phyloP scores from a whole-genome alignment of 2,329 filamentous ascomycete genomes.

The Fusarium virguliforme region DNA sequence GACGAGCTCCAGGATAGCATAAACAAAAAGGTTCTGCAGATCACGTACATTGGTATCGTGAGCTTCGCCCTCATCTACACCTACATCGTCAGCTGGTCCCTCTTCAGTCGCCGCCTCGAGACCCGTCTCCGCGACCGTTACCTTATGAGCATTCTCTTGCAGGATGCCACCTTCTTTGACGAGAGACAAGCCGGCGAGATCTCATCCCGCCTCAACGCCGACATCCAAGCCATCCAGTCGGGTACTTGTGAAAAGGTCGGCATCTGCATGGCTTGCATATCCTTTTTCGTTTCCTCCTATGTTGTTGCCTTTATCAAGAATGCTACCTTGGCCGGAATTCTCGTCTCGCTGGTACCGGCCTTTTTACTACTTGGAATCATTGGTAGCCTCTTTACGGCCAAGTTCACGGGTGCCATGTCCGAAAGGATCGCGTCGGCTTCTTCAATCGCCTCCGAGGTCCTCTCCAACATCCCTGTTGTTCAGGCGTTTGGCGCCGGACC shows the following conservation, averaged over 20 bases:
- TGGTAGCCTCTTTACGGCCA: constrained; percentile 69
- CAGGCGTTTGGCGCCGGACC: constrained; percentile 75
- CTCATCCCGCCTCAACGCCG: constrained; percentile 74
- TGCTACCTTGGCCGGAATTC: constrained; percentile 73
- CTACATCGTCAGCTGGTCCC: constrained; percentile 75
- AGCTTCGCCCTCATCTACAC: constrained; percentile 76
- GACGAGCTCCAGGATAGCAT: constrained; percentile 61
- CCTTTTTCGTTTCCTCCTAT: constrained; percentile 79
- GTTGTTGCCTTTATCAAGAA: constrained; percentile 78
- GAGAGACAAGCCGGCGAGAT: constrained; percentile 75
- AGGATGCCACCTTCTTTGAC: constrained; percentile 77
- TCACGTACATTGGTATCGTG: constrained; percentile 76
- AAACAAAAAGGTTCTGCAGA: constrained; percentile 71
- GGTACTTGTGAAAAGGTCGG: constrained; percentile 82
- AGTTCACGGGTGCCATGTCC: constrained; percentile 66
- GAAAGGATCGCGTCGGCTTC: constrained; percentile 71
- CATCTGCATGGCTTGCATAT: constrained; percentile 72
- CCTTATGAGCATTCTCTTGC: constrained; percentile 70
- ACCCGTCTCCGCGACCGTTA: constrained; percentile 75
- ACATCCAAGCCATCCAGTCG: constrained; percentile 77
- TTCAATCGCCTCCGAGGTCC: constrained; percentile 74
- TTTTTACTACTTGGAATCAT: constrained; percentile 73
- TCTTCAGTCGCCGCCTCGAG: constrained; percentile 75
- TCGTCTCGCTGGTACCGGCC: constrained; percentile 74
- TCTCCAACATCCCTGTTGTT: constrained; percentile 74